phyloP scores from a whole-genome alignment of 805 yeast genomes.

The Deakozyma indianensis region DNA sequence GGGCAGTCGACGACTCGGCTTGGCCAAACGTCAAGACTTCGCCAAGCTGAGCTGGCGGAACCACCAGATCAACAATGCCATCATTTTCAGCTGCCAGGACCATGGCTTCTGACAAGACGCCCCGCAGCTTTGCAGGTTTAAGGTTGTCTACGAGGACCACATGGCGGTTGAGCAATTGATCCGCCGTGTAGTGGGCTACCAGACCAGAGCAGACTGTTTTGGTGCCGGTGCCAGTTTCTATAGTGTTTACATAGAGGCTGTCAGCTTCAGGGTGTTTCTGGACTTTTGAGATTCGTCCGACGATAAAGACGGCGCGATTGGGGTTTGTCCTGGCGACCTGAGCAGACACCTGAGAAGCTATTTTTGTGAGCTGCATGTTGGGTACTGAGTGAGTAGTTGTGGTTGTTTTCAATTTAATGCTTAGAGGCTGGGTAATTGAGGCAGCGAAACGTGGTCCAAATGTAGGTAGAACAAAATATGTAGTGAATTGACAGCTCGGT shows the following conservation, averaged over 20 bases:
- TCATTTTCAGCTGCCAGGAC: slow-evolving; percentile 38
- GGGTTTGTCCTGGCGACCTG: not conserved
- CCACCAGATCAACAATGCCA: slow-evolving; percentile 30
- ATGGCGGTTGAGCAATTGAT: slow-evolving; percentile 23
- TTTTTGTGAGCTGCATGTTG: too few relatives aligned
- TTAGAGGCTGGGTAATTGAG: too few relatives aligned
- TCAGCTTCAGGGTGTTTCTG: slow-evolving; percentile 43
- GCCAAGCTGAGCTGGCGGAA: slow-evolving; percentile 34
- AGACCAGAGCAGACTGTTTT: slow-evolving; percentile 43
- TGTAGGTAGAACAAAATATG: too few relatives aligned
- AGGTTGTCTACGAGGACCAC: slow-evolving; percentile 45
- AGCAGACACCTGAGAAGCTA: slow-evolving; percentile 4
- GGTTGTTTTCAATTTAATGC: too few relatives aligned
- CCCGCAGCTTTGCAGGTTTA: slow-evolving; percentile 50
- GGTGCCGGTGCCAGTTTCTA: slow-evolving; percentile 14
- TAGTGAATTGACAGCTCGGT: too few relatives aligned
- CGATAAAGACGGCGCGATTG: slow-evolving; percentile 16
- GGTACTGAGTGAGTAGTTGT: too few relatives aligned
- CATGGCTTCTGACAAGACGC: slow-evolving; percentile 51
- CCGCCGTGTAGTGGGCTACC: slow-evolving; percentile 28
- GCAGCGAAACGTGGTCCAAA: too few relatives aligned
- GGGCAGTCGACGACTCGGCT: not conserved
- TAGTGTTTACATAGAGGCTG: slow-evolving; percentile 40
- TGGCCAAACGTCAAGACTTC: slow-evolving; percentile 24
- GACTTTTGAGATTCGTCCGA: slow-evolving; percentile 36